Percentiles rank a stretch among this genome's conserved stretches.
Evolutionary conservation across 139 green algal species (phyloP).

Genomic region (Chlorella vulgaris): DNA sequence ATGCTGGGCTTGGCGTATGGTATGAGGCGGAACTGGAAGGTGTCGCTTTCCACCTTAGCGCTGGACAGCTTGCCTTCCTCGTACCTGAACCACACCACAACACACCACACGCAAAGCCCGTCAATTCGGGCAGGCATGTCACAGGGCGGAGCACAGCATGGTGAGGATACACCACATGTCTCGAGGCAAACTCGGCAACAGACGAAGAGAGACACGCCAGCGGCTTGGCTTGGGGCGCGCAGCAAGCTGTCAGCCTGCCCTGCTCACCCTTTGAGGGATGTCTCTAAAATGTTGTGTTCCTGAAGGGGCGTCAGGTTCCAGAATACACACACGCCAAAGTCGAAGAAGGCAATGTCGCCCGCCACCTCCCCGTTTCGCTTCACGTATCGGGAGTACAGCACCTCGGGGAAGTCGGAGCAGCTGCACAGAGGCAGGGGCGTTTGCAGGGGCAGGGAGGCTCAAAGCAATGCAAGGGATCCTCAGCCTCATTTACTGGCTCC

Average conservation of each 20-base stretch:
- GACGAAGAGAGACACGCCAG: too few relatives aligned
- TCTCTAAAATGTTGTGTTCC: constrained; percentile 23
- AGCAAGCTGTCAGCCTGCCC: too few relatives aligned
- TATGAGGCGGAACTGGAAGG: constrained; percentile 38
- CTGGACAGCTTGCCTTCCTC: constrained; percentile 45
- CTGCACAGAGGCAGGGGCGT: neutral
- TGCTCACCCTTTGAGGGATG: constrained; percentile 9
- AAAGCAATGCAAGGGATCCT: too few relatives aligned
- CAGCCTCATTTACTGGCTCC: too few relatives aligned
- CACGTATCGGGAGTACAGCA: constrained; percentile 15
- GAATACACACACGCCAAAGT: constrained; percentile 71
- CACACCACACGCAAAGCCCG: neutral
- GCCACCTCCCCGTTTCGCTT: neutral
- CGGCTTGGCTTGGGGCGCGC: too few relatives aligned
- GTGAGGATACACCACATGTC: too few relatives aligned
- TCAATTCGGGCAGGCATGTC: too few relatives aligned
- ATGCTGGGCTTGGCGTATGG: constrained; percentile 63
- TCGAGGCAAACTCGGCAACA: too few relatives aligned
- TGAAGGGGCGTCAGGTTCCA: constrained; percentile 54
- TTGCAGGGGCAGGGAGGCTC: too few relatives aligned
- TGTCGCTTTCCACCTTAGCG: constrained; percentile 46
- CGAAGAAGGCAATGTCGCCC: constrained; percentile 56
- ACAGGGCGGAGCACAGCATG: too few relatives aligned
- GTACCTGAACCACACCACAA: neutral
- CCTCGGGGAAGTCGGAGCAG: constrained; percentile 22